Evolutionary conservation across 805 yeast species (phyloP), one percentile per base, ranked within the genome.

Genomic region (Candida maltosa): DNA sequence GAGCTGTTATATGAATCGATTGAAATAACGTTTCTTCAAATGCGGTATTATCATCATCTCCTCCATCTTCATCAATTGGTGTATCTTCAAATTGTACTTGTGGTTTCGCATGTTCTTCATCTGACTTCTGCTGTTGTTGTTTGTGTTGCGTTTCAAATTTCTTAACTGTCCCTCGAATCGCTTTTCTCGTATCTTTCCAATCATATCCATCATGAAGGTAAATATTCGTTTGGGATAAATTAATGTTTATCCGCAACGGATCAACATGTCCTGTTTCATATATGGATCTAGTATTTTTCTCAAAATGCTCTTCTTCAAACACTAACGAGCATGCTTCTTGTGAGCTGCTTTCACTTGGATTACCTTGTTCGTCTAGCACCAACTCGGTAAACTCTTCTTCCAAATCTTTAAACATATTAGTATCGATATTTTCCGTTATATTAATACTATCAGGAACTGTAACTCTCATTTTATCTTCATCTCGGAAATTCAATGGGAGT

Each of bases 151-250:
- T 63, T 45, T 82, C 87, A 6, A 87, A 74, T 8, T 74, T 60
- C 35, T 73, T 73, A 0, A 89, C 80, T 0, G 86, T 83, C n/a
- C 70, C 73, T 8, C 68, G 63, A 19, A 93, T 80, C 0, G 80
- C 68, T 16, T 66, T 68, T 38, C 95, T 70, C 0, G 97, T 87
- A 28, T 76, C 75, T 37, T 73, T 74, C 94, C 97, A 88, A 48
- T 93, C 97, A 52, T 81, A 93, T 0, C 99, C 99, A 61, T 93
- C 98, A 54, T 75, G 80, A 14, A 91, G 58, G 33, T 68, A 74
- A 2, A 83, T 48, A 1, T 48, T 51, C 0, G 66, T 56, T 31
- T 69, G 69, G 2, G 69, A 52, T 4, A 71, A 49, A 29, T 63
- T 62, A 5, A 67, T 39, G 26, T 58, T 58, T 16, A 66, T 7